Evolutionary conservation across 164 flowering plant species (phyloP).

Genomic region (Paratinospora sagittata): DNA sequence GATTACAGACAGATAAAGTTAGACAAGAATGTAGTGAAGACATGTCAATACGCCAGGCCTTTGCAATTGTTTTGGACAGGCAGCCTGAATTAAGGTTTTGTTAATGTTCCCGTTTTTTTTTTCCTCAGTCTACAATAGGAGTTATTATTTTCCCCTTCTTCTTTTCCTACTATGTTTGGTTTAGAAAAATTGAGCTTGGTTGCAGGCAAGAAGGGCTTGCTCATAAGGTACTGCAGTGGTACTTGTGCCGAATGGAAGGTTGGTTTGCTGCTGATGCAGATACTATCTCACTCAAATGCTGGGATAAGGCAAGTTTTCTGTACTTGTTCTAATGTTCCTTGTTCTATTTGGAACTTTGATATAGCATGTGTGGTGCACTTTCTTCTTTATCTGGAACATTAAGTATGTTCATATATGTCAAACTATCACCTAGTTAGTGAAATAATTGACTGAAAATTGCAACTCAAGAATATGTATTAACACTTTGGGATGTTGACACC

Average conservation of each 20-base stretch:
- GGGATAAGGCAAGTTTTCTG: constrained; percentile 72
- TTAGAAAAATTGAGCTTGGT: background rate
- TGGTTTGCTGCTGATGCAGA: constrained; percentile 98
- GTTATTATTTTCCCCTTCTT: background rate
- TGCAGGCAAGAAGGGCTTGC: constrained; percentile 84
- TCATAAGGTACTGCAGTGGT: constrained; percentile 92
- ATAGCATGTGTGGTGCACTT: background rate
- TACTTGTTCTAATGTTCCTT: background rate
- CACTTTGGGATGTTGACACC: background rate
- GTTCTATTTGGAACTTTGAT: background rate
- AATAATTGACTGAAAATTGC: background rate
- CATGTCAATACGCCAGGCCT: constrained; percentile 64
- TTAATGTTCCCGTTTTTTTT: background rate
- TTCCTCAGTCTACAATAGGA: background rate
- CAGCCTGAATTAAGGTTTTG: constrained; percentile 72
- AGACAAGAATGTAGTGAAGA: constrained; percentile 61
- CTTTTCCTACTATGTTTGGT: background rate
- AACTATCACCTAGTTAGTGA: background rate
- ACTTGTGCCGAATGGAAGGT: no score
- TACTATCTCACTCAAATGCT: constrained; percentile 69
- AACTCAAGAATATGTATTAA: no score
- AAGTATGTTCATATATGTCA: background rate
- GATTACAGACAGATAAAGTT: constrained; percentile 59
- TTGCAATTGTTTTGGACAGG: constrained; percentile 70
- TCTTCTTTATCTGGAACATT: background rate